phyloP scores from a whole-genome alignment of 2,329 filamentous ascomycete genomes.

The Hypoxylon sp. region DNA sequence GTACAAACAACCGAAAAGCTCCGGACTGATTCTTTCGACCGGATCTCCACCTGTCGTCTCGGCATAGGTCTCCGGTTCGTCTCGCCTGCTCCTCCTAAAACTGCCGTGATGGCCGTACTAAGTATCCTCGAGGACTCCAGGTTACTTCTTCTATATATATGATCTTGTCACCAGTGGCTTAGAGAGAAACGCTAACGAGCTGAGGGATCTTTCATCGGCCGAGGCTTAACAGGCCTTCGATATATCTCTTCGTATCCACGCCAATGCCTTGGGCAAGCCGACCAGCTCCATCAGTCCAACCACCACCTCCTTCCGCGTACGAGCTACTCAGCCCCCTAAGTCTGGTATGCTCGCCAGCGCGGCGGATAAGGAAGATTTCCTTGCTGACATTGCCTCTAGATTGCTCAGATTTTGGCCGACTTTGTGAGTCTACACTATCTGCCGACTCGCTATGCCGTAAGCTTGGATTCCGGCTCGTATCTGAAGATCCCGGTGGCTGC shows the following conservation, averaged over 20 bases:
- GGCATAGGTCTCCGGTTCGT: neutral
- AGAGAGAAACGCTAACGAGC: slow-evolving; percentile 7
- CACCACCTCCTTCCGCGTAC: slow-evolving; percentile 54
- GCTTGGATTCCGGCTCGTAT: slow-evolving; percentile 12
- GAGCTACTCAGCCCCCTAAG: slow-evolving; percentile 53
- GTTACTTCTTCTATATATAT: neutral
- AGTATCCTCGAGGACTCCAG: slow-evolving; percentile 3
- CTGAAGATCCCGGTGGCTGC: slow-evolving; percentile 13
- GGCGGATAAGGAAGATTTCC: slow-evolving; percentile 72
- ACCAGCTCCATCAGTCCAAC: slow-evolving; percentile 68
- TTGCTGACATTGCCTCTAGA: slow-evolving; percentile 57
- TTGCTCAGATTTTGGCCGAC: slow-evolving; percentile 9
- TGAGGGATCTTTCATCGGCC: slow-evolving; percentile 37
- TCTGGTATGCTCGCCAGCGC: slow-evolving; percentile 67
- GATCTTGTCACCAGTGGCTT: neutral
- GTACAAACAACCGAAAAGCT: neutral
- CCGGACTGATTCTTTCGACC: neutral
- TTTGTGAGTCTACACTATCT: slow-evolving; percentile 23
- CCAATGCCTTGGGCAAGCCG: slow-evolving; percentile 79
- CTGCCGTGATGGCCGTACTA: neutral
- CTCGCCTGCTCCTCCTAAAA: neutral
- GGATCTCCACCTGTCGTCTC: neutral
- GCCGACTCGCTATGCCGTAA: slow-evolving; percentile 30
- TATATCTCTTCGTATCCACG: slow-evolving; percentile 79
- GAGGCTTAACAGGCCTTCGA: slow-evolving; percentile 77